Percentiles rank a stretch among this genome's conserved stretches.
Conservation (phyloP, 1,284 basidiomycete species). For the Rhodotorula mucilaginosa region DNA sequence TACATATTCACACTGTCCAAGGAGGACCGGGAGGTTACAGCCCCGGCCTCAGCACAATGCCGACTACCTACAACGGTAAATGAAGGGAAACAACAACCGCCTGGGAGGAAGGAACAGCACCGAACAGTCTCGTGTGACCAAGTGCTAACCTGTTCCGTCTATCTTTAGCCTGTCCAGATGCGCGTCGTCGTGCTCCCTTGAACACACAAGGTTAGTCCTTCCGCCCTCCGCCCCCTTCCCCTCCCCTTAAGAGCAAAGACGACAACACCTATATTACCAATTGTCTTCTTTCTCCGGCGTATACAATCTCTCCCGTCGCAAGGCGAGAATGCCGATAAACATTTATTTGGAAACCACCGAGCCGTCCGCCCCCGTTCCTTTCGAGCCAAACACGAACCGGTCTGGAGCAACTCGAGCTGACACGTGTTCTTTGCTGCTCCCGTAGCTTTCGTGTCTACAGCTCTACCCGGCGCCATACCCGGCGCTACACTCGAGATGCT, state of each 20-base stretch:
- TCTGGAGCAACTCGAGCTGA: not conserved
- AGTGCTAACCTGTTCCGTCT: not conserved
- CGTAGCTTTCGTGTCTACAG: too few relatives aligned
- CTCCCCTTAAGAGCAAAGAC: not conserved
- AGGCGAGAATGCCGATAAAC: constrained; percentile 12
- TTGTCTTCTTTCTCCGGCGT: constrained; percentile 26
- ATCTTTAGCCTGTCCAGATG: too few relatives aligned
- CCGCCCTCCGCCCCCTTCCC: not conserved
- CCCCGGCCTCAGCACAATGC: constrained; percentile 6
- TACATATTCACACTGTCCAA: constrained; percentile 23
- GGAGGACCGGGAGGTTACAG: not conserved
- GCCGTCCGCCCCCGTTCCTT: not conserved
- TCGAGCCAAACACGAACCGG: too few relatives aligned
- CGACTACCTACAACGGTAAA: constrained; percentile 17
- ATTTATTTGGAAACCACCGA: constrained; percentile 2
- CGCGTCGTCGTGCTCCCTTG: too few relatives aligned
- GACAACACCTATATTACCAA: constrained; percentile 1
- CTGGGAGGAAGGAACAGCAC: not conserved
- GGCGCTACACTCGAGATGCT: too few relatives aligned
- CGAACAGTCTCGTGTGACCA: not conserved
- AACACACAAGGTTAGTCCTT: too few relatives aligned
- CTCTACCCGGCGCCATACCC: too few relatives aligned
- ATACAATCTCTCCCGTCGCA: not conserved
- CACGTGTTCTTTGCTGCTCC: not conserved
- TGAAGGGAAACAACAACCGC: not conserved